Conservation (phyloP, 352 stramenopile genomes). For the Pilasporangium apinafurcum region DNA sequence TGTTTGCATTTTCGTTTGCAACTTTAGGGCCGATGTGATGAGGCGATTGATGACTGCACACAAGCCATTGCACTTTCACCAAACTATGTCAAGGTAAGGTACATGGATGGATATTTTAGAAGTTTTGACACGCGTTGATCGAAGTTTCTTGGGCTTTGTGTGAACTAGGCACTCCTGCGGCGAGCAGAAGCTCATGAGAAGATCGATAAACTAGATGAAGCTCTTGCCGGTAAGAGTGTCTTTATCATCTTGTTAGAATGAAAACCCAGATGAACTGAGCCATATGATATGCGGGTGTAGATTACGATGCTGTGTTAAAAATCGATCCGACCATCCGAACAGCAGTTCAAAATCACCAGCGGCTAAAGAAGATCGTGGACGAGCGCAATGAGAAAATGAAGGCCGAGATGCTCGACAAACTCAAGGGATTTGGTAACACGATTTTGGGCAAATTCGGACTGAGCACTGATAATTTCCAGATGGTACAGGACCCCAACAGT, state of each 20-base stretch:
- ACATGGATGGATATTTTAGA: not conserved
- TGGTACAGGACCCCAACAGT: conserved; percentile 95
- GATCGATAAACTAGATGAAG: conserved; percentile 92
- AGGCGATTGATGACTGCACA: conserved; percentile 93
- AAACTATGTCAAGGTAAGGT: conserved; percentile 92
- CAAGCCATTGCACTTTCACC: conserved; percentile 92
- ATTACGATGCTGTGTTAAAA: conserved; percentile 89
- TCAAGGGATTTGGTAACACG: conserved; percentile 99
- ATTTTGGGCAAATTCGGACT: conserved; percentile 99
- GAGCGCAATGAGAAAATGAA: conserved; percentile 98
- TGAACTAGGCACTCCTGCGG: conserved; percentile 75
- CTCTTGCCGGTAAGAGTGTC: conserved; percentile 61
- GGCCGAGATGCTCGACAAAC: conserved; percentile 93
- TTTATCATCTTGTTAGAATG: not conserved
- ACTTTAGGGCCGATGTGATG: conserved; percentile 54
- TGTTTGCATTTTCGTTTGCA: not conserved
- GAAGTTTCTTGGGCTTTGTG: too few relatives aligned
- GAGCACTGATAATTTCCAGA: conserved; percentile 99
- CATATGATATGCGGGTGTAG: conserved; percentile 25
- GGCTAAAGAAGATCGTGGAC: conserved; percentile 88
- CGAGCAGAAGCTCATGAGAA: conserved; percentile 90
- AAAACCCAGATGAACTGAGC: not conserved
- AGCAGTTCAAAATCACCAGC: conserved; percentile 45
- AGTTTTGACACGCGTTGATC: too few relatives aligned
- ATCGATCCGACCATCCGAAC: conserved; percentile 83